phyloP scores from a whole-genome alignment of 331 rosid species.

The Pyracantha coccinea region DNA sequence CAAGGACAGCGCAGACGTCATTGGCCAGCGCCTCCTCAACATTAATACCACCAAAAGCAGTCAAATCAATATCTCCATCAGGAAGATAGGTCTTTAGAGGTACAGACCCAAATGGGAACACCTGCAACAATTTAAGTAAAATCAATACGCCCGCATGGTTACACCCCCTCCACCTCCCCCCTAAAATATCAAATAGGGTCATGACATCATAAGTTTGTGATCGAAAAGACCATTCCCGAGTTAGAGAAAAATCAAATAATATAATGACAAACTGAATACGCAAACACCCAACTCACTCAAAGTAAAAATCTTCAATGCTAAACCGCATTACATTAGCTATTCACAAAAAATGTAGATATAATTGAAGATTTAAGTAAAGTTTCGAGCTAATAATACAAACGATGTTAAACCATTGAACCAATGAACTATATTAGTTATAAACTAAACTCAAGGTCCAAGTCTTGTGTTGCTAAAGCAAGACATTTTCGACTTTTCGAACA shows the following conservation, averaged over 20 bases:
- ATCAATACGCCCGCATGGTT: neutral
- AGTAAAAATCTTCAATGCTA: neutral
- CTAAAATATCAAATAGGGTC: neutral
- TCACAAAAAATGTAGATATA: neutral
- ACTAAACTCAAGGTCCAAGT: neutral
- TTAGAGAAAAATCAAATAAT: neutral
- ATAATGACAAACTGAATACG: neutral
- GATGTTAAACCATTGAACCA: neutral
- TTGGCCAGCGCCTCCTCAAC: constrained; percentile 64
- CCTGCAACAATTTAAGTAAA: constrained; percentile 28
- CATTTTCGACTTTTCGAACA: neutral
- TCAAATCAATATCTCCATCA: constrained; percentile 91
- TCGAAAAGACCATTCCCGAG: neutral
- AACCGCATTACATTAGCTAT: neutral
- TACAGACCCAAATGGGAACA: constrained; percentile 88
- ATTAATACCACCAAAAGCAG: constrained; percentile 56
- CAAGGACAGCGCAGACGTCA: constrained; percentile 57
- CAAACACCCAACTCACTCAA: neutral
- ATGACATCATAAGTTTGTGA: neutral
- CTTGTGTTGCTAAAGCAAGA: neutral
- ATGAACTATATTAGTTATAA: neutral
- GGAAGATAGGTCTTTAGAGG: constrained; percentile 89
- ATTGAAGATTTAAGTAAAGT: neutral
- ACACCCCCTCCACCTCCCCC: neutral
- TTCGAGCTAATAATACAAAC: neutral